phyloP scores from a whole-genome alignment of 2,329 filamentous ascomycete genomes.

The Botrytis medusae region DNA sequence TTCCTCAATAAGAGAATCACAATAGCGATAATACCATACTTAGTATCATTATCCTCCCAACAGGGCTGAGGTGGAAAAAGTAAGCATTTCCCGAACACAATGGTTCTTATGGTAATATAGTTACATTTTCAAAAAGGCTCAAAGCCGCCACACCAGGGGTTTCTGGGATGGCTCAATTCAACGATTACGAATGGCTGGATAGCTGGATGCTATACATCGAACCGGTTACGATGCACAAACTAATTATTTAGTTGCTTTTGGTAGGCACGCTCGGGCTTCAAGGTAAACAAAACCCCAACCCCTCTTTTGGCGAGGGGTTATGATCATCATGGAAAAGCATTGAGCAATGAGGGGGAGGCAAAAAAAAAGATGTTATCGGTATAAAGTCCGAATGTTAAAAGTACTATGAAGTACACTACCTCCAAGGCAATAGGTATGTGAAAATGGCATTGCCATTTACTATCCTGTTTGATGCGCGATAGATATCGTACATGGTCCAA shows the following conservation, averaged over 20 bases:
- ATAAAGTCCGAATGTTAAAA: background rate
- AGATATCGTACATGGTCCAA: background rate
- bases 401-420: background rate
- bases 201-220: background rate
- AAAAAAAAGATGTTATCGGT: background rate
- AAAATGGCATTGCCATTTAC: background rate
- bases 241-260: background rate
- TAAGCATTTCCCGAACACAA: background rate
- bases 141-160: background rate
- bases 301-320: conserved; percentile 5
- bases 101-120: background rate
- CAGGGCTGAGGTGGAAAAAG: background rate
- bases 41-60: background rate
- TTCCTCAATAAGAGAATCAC: background rate
- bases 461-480: background rate
- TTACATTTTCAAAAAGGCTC: background rate
- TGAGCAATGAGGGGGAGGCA: conserved; percentile 14
- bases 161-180: background rate
- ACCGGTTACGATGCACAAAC: background rate
- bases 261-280: background rate
- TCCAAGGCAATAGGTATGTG: background rate
- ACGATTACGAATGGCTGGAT: background rate
- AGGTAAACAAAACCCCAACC: background rate
- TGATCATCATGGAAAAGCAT: conserved; percentile 5
- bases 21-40: background rate